Evolutionary conservation across 495 filamentous ascomycete genomes (phyloP).

Genomic region (Hyphodiscus hymeniophilus): DNA sequence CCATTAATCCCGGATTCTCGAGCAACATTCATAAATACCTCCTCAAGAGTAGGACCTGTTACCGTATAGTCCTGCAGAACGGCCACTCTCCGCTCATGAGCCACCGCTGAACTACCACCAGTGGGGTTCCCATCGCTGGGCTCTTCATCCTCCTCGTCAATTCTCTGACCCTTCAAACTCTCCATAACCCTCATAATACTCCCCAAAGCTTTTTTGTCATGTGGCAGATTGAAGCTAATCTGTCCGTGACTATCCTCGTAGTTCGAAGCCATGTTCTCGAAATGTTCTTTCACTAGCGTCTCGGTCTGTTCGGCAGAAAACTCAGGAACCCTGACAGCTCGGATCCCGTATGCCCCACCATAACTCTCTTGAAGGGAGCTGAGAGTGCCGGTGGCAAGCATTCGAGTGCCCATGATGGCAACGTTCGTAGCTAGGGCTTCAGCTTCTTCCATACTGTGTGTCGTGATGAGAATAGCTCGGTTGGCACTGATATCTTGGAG

Average conservation of each 20-base stretch:
- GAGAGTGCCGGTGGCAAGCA: slow-evolving; percentile 38
- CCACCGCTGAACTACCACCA: slow-evolving; percentile 4
- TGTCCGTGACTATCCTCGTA: slow-evolving; percentile 19
- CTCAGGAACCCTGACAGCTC: slow-evolving; percentile 13
- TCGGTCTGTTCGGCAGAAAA: slow-evolving; percentile 5
- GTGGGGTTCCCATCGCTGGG: background rate
- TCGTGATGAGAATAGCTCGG: slow-evolving; percentile 34
- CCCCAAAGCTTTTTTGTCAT: slow-evolving; percentile 14
- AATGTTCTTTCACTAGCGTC: slow-evolving; percentile 3
- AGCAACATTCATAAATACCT: slow-evolving; percentile 22
- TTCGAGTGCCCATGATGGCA: slow-evolving; percentile 37
- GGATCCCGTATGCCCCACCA: slow-evolving; percentile 33
- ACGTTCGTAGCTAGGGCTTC: slow-evolving; percentile 40
- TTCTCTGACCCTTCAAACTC: slow-evolving; percentile 14
- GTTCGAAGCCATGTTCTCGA: slow-evolving; percentile 1
- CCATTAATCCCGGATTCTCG: slow-evolving; percentile 10
- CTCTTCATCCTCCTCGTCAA: slow-evolving; percentile 6
- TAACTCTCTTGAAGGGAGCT: slow-evolving; percentile 30
- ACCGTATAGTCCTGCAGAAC: slow-evolving; percentile 16
- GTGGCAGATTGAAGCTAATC: slow-evolving; percentile 15
- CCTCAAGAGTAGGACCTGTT: slow-evolving; percentile 16
- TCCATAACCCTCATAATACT: slow-evolving; percentile 19
- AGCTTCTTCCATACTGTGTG: slow-evolving; percentile 46
- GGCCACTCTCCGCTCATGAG: background rate
- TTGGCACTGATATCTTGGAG: slow-evolving; percentile 27